phyloP scores from a whole-genome alignment of 352 stramenopile species.

The Pythium utonaiense region DNA sequence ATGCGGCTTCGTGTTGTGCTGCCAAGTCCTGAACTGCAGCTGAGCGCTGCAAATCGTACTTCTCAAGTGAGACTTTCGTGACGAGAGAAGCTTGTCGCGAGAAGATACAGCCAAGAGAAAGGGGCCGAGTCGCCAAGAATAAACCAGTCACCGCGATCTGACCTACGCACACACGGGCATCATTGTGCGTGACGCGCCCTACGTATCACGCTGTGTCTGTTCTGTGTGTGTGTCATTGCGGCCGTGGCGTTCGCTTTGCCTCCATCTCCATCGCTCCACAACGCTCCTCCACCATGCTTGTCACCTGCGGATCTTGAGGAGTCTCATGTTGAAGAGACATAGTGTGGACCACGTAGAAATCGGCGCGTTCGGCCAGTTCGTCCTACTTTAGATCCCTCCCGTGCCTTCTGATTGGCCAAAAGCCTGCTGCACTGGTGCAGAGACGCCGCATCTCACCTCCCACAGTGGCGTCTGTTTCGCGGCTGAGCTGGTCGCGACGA shows the following conservation, averaged over 20 bases:
- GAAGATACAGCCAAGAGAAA: background rate
- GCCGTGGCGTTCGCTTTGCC: too few species aligned
- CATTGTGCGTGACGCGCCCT: too few species aligned
- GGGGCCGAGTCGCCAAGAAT: background rate
- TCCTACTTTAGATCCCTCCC: background rate
- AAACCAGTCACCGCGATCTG: background rate
- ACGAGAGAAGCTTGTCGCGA: background rate
- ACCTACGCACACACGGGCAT: too few species aligned
- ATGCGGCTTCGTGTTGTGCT: too few species aligned
- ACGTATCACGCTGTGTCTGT: too few species aligned
- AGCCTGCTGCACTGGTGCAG: background rate
- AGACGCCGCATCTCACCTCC: background rate
- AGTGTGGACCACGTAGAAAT: background rate
- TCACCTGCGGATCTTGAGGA: background rate
- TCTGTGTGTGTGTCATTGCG: too few species aligned
- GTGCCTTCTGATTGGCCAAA: conserved; percentile 7
- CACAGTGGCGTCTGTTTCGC: background rate
- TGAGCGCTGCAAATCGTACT: too few species aligned
- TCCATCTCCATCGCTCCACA: too few species aligned
- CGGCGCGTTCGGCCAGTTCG: too few species aligned
- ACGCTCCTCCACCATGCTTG: too few species aligned
- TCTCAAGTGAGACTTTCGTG: too few species aligned
- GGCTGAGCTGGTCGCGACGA: background rate
- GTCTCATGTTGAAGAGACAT: background rate
- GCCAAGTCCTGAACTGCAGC: too few species aligned